phyloP scores from a whole-genome alignment of 805 yeast genomes.

The Millerago galiae region DNA sequence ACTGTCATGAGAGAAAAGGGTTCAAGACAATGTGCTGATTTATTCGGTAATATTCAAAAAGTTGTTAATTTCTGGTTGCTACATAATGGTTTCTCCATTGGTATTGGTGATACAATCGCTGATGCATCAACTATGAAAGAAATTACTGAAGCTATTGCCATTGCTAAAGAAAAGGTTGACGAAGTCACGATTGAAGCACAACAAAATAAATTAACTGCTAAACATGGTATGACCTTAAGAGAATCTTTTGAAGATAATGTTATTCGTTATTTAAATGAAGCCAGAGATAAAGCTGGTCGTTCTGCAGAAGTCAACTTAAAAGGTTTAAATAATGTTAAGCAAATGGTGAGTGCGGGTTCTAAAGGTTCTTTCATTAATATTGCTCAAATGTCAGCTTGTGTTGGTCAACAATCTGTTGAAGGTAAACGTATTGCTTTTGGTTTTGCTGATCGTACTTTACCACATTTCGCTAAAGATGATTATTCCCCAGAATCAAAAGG shows the following conservation, averaged over 20 bases:
- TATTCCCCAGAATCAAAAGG: conserved; percentile 98
- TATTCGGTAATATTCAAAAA: conserved; percentile 89
- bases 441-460: conserved; percentile 90
- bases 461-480: conserved; percentile 97
- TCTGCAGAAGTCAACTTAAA: conserved; percentile 95
- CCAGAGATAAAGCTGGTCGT: conserved; percentile 99
- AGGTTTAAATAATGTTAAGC: conserved; percentile 92
- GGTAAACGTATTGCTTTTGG: conserved; percentile 99
- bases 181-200: conserved; percentile 92
- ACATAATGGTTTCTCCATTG: conserved; percentile 96
- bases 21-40: conserved; percentile 77
- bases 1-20: conserved; percentile 98
- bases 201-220: conserved; percentile 79
- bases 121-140: conserved; percentile 94
- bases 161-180: conserved; percentile 91
- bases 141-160: conserved; percentile 87
- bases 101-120: conserved; percentile 99
- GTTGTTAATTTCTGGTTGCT: conserved; percentile 95
- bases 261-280: conserved; percentile 89
- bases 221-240: conserved; percentile 99
- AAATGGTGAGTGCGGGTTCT: conserved; percentile 98
- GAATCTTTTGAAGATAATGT: conserved; percentile 98
- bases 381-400: conserved; percentile 99
- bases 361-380: conserved; percentile 98
- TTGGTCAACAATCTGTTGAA: conserved; percentile 98